A percentile compares a stretch with the other conserved stretches of the same genome.
These are phyloP conservation scores for Torulaspora quercuum DNA, from an alignment of 805 yeast species.

Conservation along the genomic window DNA sequence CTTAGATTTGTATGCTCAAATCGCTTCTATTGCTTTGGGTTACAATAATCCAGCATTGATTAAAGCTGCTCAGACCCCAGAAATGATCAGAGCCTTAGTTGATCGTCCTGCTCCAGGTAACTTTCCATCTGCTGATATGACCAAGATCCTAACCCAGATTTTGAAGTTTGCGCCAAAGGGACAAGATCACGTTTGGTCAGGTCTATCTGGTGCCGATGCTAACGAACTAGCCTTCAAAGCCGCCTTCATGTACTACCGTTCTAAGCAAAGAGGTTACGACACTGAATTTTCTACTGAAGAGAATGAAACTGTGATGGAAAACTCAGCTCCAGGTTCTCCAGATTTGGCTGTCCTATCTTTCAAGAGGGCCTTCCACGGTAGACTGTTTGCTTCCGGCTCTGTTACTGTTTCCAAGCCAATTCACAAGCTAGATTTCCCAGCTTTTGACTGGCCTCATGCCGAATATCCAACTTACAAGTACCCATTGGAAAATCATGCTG, in stretches of 20 bases:
- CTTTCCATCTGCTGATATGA: slow-evolving; percentile 58
- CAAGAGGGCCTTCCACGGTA: slow-evolving; percentile 89
- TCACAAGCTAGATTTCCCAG: slow-evolving; percentile 89
- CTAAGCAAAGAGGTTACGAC: slow-evolving; percentile 54
- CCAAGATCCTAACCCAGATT: slow-evolving; percentile 45
- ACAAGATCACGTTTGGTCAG: slow-evolving; percentile 58
- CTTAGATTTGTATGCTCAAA: slow-evolving; percentile 68
- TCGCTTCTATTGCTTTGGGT: slow-evolving; percentile 67
- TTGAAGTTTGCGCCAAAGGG: slow-evolving; percentile 66
- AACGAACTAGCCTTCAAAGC: slow-evolving; percentile 71
- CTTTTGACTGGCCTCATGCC: slow-evolving; percentile 96
- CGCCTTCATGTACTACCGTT: slow-evolving; percentile 62
- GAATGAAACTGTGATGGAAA: slow-evolving; percentile 68
- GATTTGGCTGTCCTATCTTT: slow-evolving; percentile 82
- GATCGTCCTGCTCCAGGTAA: slow-evolving; percentile 68
- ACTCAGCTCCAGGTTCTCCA: slow-evolving; percentile 85
- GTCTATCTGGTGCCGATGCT: slow-evolving; percentile 65
- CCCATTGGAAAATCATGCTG: slow-evolving; percentile 68
- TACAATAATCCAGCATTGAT: slow-evolving; percentile 65
- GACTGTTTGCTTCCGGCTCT: slow-evolving; percentile 87
- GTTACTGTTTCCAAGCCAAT: slow-evolving; percentile 92
- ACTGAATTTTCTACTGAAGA: slow-evolving; percentile 67
- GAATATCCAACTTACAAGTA: slow-evolving; percentile 82
- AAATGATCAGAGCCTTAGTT: slow-evolving; percentile 61
- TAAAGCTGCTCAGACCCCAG: slow-evolving; percentile 54